A percentile compares a stretch with the other conserved stretches of the same genome.
Conservation (phyloP, 352 stramenopile genomes). For the Pythium brassicae region DNA sequence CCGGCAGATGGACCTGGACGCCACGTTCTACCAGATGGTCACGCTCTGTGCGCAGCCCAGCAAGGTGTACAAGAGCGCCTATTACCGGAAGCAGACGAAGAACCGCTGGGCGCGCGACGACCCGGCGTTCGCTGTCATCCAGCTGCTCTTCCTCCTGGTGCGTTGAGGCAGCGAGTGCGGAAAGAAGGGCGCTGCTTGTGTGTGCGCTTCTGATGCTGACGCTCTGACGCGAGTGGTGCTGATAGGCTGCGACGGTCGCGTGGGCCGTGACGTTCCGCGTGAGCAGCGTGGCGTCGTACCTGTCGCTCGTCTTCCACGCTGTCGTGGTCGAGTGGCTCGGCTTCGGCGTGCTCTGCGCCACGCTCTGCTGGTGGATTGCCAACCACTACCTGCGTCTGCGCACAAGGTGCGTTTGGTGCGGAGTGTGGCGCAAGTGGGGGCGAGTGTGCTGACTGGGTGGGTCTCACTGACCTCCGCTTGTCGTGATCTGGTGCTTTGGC, state of each 20-base stretch:
- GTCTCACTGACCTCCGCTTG: neutral
- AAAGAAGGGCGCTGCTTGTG: neutral
- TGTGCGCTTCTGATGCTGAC: neutral
- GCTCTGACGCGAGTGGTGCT: neutral
- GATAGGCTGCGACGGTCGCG: slow-evolving; percentile 51
- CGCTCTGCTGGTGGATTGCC: slow-evolving; percentile 67
- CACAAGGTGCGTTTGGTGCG: slow-evolving; percentile 30
- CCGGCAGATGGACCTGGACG: slow-evolving; percentile 86
- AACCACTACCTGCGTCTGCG: slow-evolving; percentile 67
- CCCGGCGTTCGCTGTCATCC: slow-evolving; percentile 95
- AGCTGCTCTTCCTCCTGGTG: slow-evolving; percentile 89
- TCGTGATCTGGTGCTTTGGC: neutral
- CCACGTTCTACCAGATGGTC: slow-evolving; percentile 88
- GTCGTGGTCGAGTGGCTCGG: slow-evolving; percentile 82
- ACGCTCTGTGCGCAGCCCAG: slow-evolving; percentile 77
- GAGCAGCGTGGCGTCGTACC: slow-evolving; percentile 37
- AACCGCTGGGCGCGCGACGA: slow-evolving; percentile 98
- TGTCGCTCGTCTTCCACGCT: slow-evolving; percentile 71
- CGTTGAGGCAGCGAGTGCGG: neutral
- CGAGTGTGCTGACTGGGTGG: neutral
- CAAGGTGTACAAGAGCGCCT: slow-evolving; percentile 87
- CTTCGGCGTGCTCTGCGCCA: slow-evolving; percentile 67
- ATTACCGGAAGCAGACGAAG: slow-evolving; percentile 94
- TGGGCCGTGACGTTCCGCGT: slow-evolving; percentile 81
- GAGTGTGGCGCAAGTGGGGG: slow-evolving; percentile 2